A percentile compares a stretch with the other conserved stretches of the same genome.
phyloP scores from a whole-genome alignment of 2,329 filamentous ascomycete genomes.

The Lecanoromycetidae sp. region DNA sequence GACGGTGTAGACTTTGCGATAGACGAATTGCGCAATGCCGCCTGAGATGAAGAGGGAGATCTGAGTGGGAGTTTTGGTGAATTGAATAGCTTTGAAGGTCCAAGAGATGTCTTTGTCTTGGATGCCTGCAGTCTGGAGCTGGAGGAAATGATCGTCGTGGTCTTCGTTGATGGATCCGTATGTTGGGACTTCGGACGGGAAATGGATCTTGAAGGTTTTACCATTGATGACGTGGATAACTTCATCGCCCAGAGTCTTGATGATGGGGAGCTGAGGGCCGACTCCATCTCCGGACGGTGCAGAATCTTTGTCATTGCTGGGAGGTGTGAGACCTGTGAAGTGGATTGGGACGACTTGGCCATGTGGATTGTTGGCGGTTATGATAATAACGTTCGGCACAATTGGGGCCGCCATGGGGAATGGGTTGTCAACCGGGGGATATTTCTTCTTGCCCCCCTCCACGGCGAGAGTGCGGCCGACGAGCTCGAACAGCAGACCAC shows the following conservation, averaged over 20 bases:
- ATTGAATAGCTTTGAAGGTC: not conserved
- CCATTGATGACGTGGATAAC: not conserved
- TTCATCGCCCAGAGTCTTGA: not conserved
- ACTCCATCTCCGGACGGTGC: not conserved
- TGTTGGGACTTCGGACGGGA: not conserved
- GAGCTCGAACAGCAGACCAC: slow-evolving; percentile 1
- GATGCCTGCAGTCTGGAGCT: not conserved
- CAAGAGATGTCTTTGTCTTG: not conserved
- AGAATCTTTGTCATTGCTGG: not conserved
- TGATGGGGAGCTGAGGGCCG: not conserved
- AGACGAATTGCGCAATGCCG: not conserved
- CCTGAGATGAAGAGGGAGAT: not conserved
- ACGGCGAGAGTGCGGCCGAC: not conserved
- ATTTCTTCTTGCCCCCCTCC: not conserved
- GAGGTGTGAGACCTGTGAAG: not conserved
- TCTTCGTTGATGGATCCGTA: not conserved
- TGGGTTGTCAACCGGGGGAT: not conserved
- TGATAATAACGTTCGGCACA: not conserved
- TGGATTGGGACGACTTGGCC: not conserved
- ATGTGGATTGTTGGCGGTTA: not conserved
- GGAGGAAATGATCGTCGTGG: not conserved
- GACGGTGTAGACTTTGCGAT: not conserved
- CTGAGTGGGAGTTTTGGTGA: not conserved
- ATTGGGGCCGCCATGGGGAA: slow-evolving; percentile 3
- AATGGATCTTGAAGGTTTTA: not conserved